Conservation (phyloP, 805 yeast species). For the Suhomyces pyralidae region DNA sequence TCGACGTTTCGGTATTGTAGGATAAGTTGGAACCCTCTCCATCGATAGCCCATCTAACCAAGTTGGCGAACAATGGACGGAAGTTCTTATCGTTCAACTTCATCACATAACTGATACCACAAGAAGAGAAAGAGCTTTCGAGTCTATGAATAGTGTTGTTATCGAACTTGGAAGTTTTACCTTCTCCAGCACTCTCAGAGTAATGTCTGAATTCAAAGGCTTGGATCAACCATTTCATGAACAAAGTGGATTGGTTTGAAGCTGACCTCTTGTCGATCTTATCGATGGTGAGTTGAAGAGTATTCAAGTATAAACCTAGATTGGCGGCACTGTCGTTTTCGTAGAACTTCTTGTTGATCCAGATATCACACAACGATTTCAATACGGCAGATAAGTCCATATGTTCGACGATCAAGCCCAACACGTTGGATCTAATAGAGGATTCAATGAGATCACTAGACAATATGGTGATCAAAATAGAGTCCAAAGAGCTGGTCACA, state of each 20-base stretch:
- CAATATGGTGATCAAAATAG: slow-evolving; percentile 58
- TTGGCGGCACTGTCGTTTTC: slow-evolving; percentile 30
- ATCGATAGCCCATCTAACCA: slow-evolving; percentile 89
- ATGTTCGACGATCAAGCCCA: slow-evolving; percentile 60
- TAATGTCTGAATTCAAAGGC: slow-evolving; percentile 65
- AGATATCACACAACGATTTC: slow-evolving; percentile 57
- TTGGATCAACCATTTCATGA: slow-evolving; percentile 65
- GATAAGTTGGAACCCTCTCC: slow-evolving; percentile 63
- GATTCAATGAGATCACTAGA: slow-evolving; percentile 58
- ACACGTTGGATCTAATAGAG: slow-evolving; percentile 57
- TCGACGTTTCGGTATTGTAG: slow-evolving; percentile 47
- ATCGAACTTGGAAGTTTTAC: slow-evolving; percentile 44
- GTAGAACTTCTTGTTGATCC: slow-evolving; percentile 46
- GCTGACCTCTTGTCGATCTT: slow-evolving; percentile 71
- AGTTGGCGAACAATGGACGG: slow-evolving; percentile 84
- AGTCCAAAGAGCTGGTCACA: slow-evolving; percentile 63
- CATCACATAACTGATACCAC: slow-evolving; percentile 76
- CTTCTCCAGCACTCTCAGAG: slow-evolving; percentile 37
- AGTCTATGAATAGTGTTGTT: slow-evolving; percentile 74
- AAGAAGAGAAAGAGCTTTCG: slow-evolving; percentile 69
- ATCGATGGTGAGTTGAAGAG: slow-evolving; percentile 65
- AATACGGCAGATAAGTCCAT: slow-evolving; percentile 65
- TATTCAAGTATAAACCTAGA: slow-evolving; percentile 67
- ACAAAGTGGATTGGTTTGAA: slow-evolving; percentile 61
- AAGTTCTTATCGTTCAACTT: slow-evolving; percentile 91